Evolutionary conservation across 805 yeast genomes (phyloP).

Genomic region (Pachysolen tannophilus): DNA sequence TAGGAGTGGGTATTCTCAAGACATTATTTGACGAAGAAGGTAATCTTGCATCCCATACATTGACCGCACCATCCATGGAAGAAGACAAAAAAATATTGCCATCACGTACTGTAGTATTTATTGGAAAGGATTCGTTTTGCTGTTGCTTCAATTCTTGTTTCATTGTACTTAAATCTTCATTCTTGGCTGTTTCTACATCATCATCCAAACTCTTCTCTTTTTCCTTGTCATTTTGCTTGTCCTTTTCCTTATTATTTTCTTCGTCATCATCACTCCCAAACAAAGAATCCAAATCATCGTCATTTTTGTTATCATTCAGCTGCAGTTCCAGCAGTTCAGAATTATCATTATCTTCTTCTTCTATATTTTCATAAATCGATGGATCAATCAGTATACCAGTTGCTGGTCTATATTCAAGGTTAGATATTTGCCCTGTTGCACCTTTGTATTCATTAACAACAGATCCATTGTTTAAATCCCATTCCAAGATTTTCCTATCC

Average conservation of each 20-base stretch:
- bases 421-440: constrained; percentile 72
- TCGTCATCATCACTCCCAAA: constrained; percentile 39
- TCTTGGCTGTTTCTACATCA: constrained; percentile 16
- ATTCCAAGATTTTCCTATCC: constrained; percentile 73
- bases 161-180: background rate
- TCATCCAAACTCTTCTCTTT: constrained; percentile 27
- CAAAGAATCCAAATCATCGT: constrained; percentile 34
- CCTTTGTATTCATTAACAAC: constrained; percentile 40
- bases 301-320: constrained; percentile 16
- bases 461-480: constrained; percentile 81
- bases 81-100: constrained; percentile 65
- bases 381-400: constrained; percentile 41
- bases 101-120: background rate
- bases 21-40: constrained; percentile 15
- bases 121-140: background rate
- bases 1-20: constrained; percentile 34
- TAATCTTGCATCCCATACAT: constrained; percentile 73
- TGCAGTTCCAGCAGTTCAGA: too few relatives aligned
- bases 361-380: constrained; percentile 15
- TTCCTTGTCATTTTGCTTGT: constrained; percentile 29
- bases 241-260: constrained; percentile 9
- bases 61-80: constrained; percentile 73
- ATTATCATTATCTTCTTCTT: constrained; percentile 6
- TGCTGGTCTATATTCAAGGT: constrained; percentile 61
- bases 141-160: constrained; percentile 1